Evolutionary conservation across 495 filamentous ascomycete genomes (phyloP).

Genomic region (Thermothielavioides terrestris): DNA sequence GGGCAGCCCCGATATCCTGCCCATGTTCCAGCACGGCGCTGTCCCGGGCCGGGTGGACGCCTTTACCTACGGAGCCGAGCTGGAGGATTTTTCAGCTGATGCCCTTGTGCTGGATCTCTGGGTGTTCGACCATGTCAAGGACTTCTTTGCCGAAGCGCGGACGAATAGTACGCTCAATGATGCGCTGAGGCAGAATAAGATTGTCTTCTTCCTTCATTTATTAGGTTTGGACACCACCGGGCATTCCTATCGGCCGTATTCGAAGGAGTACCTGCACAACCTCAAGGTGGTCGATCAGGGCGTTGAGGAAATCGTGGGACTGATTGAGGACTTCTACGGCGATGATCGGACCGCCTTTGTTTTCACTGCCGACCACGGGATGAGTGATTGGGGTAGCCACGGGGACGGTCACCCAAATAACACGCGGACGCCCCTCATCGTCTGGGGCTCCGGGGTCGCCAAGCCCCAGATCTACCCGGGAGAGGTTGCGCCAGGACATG

Average conservation of each 20-base stretch:
- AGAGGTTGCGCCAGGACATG: constrained; percentile 64
- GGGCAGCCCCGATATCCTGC: constrained; percentile 96
- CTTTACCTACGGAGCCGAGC: constrained; percentile 71
- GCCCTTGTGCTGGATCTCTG: constrained; percentile 77
- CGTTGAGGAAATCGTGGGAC: constrained; percentile 66
- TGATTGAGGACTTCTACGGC: constrained; percentile 84
- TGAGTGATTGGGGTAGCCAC: constrained; percentile 98
- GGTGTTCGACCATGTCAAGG: constrained; percentile 92
- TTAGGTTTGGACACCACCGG: constrained; percentile 94
- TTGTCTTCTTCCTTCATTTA: constrained; percentile 95
- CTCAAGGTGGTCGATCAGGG: constrained; percentile 91
- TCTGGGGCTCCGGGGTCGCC: constrained; percentile 89
- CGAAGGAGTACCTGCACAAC: constrained; percentile 88
- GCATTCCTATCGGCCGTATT: constrained; percentile 83
- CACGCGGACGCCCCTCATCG: constrained; percentile 86
- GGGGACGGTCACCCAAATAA: constrained; percentile 98
- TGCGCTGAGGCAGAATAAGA: constrained; percentile 68
- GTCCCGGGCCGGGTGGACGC: constrained; percentile 79
- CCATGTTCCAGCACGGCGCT: constrained; percentile 94
- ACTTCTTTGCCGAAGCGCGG: constrained; percentile 70
- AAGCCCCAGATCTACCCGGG: constrained; percentile 51
- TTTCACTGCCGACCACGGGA: constrained; percentile 97
- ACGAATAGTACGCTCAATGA: constrained; percentile 67
- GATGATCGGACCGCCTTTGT: constrained; percentile 90
- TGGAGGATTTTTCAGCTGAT: constrained; percentile 83